Evolutionary conservation across 306 rosid species (phyloP).

Genomic region (Hippophae tibetana): DNA sequence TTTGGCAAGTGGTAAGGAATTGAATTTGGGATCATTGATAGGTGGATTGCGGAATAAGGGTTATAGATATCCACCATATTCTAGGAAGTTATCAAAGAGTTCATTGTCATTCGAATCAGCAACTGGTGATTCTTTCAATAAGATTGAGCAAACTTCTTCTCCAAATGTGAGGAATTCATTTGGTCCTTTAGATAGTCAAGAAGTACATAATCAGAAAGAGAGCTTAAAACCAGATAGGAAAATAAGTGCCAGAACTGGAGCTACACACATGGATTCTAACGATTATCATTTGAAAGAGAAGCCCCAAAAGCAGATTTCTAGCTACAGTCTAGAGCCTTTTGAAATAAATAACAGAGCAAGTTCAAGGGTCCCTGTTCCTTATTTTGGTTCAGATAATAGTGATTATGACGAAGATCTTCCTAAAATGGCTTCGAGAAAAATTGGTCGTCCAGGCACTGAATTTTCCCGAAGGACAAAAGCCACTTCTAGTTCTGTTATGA

Average conservation of each 20-base stretch:
- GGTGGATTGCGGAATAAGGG: constrained; percentile 85
- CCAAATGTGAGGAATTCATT: constrained; percentile 23
- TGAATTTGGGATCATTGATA: constrained; percentile 50
- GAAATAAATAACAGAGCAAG: constrained; percentile 32
- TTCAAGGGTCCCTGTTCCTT: constrained; percentile 28
- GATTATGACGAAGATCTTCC: constrained; percentile 43
- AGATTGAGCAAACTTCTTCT: constrained; percentile 34
- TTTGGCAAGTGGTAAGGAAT: constrained; percentile 33
- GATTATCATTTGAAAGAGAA: constrained; percentile 21
- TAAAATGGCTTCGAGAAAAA: constrained; percentile 25
- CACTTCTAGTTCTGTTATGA: constrained; percentile 32
- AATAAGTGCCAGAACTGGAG: constrained; percentile 3
- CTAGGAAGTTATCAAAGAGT: constrained; percentile 25
- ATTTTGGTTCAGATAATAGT: constrained; percentile 43
- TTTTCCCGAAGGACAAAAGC: constrained; percentile 54
- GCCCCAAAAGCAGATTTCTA: constrained; percentile 17
- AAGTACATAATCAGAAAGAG: constrained; percentile 22
- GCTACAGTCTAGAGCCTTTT: constrained; percentile 21
- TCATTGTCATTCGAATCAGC: constrained; percentile 23
- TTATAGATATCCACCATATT: constrained; percentile 34
- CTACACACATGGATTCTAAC: constrained; percentile 28
- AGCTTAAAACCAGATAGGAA: constrained; percentile 24
- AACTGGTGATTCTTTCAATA: constrained; percentile 20
- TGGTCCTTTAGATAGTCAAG: constrained; percentile 31
- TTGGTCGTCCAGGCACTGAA: constrained; percentile 31